A percentile compares a stretch with the other conserved stretches of the same genome.
Evolutionary conservation across 2,329 filamentous ascomycete species (phyloP).

Genomic region (Colletotrichum orchidophilum): DNA sequence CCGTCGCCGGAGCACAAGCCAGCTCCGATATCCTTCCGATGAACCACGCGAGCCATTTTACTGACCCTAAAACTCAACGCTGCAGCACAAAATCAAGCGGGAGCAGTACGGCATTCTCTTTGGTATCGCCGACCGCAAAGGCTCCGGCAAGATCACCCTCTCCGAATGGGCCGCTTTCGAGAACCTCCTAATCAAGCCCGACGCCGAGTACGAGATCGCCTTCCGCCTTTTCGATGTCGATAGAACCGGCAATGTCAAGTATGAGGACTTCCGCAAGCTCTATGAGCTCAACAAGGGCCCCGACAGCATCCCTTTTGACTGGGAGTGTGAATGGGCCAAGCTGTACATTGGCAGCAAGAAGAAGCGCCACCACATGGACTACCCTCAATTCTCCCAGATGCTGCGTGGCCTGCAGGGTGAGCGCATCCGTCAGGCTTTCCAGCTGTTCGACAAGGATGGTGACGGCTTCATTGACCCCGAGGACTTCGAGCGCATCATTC

Average conservation of each 20-base stretch:
- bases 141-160: constrained; percentile 77
- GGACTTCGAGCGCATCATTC: constrained; percentile 96
- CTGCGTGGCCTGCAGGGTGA: constrained; percentile 95
- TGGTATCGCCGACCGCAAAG: constrained; percentile 83
- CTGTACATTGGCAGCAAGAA: constrained; percentile 92
- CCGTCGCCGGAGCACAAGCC: neutral
- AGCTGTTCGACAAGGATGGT: constrained; percentile 87
- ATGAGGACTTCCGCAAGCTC: constrained; percentile 84
- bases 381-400: constrained; percentile 98
- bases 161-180: constrained; percentile 94
- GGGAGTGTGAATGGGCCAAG: constrained; percentile 96
- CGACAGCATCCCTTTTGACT: constrained; percentile 90
- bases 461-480: constrained; percentile 96
- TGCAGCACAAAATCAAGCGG: constrained; percentile 95
- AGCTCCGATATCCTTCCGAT: constrained; percentile 15
- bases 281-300: constrained; percentile 91
- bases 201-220: constrained; percentile 98
- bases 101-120: constrained; percentile 97
- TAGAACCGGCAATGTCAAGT: constrained; percentile 85
- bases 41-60: constrained; percentile 1
- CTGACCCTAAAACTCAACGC: constrained; percentile 4
- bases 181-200: constrained; percentile 91
- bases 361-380: constrained; percentile 90
- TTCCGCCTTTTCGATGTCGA: constrained; percentile 95
- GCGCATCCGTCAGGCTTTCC: constrained; percentile 94